Evolutionary conservation across 208 protist genomes (phyloP).

Genomic region (Wallacemonas collosoma): DNA sequence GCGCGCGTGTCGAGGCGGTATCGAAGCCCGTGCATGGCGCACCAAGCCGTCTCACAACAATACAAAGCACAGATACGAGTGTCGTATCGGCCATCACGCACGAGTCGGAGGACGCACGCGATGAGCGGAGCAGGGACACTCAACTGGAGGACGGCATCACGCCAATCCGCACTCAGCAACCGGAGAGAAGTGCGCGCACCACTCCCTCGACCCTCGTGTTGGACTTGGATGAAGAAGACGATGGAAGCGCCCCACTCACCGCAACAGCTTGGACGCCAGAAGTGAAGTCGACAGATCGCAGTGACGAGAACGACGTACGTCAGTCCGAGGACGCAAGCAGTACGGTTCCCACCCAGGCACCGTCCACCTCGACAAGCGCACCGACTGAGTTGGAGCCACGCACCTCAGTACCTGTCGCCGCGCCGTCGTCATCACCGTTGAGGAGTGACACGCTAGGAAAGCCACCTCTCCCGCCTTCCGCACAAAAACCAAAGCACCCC

Average conservation of each 20-base stretch:
- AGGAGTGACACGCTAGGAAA: constrained; percentile 1
- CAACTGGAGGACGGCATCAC: neutral
- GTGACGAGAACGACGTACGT: neutral
- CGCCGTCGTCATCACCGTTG: neutral
- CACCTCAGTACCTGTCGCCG: neutral
- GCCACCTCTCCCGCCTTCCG: neutral
- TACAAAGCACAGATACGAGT: neutral
- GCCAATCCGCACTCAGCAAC: neutral
- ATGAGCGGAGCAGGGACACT: too few species aligned
- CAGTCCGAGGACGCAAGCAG: neutral
- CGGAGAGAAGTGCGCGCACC: neutral
- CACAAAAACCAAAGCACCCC: neutral
- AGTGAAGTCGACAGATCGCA: neutral
- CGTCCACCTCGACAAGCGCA: neutral
- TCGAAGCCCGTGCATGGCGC: too few species aligned
- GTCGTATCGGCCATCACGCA: constrained; percentile 1
- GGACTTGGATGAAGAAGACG: constrained; percentile 1
- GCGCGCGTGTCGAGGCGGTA: too few species aligned
- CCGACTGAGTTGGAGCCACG: constrained; percentile 6
- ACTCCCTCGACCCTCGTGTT: constrained; percentile 7
- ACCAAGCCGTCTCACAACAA: too few species aligned
- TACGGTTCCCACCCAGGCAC: neutral
- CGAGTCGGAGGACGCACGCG: neutral
- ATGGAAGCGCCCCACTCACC: neutral
- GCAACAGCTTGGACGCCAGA: neutral